These are phyloP conservation scores for Candida endomychidarum DNA, from an alignment of 805 yeast species.

Conservation along the genomic window DNA sequence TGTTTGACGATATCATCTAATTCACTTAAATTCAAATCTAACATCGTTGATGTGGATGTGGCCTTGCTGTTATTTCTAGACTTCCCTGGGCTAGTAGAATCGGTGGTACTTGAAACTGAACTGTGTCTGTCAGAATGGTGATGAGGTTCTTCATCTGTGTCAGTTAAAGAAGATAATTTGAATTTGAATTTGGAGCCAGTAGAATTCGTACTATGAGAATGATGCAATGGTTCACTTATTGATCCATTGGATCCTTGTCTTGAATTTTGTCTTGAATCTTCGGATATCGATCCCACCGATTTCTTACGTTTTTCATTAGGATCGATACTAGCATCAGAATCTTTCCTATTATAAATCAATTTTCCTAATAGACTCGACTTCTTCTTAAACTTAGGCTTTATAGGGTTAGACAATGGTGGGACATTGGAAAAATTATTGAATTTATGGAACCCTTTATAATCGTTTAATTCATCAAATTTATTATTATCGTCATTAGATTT, in stretches of 20 bases:
- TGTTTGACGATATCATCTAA: conserved; percentile 14
- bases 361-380: conserved; percentile 39
- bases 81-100: conserved; percentile 7
- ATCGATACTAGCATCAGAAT: conserved; percentile 19
- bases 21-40: conserved; percentile 12
- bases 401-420: conserved; percentile 51
- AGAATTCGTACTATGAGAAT: conserved; percentile 19
- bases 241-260: conserved; percentile 3
- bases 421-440: conserved; percentile 30
- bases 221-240: conserved; percentile 16
- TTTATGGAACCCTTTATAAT: conserved; percentile 43
- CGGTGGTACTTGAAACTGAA: conserved; percentile 3
- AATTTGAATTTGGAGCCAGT: conserved; percentile 30
- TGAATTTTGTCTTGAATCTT: neutral
- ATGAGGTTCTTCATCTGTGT: conserved; percentile 5
- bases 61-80: conserved; percentile 9
- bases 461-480: conserved; percentile 12
- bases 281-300: neutral
- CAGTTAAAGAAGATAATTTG: conserved; percentile 32
- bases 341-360: conserved; percentile 37
- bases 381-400: conserved; percentile 46
- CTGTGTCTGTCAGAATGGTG: conserved; percentile 1
- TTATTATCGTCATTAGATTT: neutral
- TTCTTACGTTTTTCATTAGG: conserved; percentile 2
- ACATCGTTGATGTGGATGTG: conserved; percentile 4